These are phyloP conservation scores for Candida golubevii DNA, from an alignment of 805 yeast species.

Conservation along the genomic window DNA sequence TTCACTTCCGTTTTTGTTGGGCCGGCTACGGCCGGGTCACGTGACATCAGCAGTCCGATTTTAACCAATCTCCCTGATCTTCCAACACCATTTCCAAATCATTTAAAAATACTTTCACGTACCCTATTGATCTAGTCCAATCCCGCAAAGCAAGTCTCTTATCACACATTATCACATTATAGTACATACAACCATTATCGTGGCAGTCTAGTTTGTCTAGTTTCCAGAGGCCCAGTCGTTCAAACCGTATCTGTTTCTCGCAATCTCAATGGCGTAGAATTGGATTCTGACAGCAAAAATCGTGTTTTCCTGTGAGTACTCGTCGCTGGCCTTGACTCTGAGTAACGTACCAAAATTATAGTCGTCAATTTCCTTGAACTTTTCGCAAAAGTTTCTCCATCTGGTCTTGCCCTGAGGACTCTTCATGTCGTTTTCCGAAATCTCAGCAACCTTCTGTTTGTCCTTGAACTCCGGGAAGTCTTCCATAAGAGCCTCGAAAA, in stretches of 20 bases:
- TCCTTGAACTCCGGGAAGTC: slow-evolving; percentile 87
- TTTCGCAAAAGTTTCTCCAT: slow-evolving; percentile 86
- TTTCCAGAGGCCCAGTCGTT: slow-evolving; percentile 75
- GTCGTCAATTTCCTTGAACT: slow-evolving; percentile 84
- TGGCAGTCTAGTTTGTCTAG: background rate
- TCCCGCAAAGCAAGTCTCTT: too few species aligned
- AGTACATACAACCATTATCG: too few species aligned
- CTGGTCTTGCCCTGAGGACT: slow-evolving; percentile 70
- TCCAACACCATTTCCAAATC: too few species aligned
- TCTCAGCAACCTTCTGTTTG: slow-evolving; percentile 48
- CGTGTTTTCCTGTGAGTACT: slow-evolving; percentile 78
- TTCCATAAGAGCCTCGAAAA: slow-evolving; percentile 53
- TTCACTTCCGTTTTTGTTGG: too few species aligned
- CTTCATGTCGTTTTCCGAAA: slow-evolving; percentile 81
- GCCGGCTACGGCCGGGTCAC: too few species aligned
- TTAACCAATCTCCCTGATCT: too few species aligned
- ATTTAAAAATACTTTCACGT: too few species aligned
- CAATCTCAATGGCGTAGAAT: slow-evolving; percentile 91
- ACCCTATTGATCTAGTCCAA: too few species aligned
- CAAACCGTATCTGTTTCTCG: slow-evolving; percentile 83
- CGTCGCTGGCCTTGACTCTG: slow-evolving; percentile 66
- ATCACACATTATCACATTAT: too few species aligned
- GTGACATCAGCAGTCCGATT: too few species aligned
- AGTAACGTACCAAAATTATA: slow-evolving; percentile 93
- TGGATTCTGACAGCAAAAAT: slow-evolving; percentile 91